Evolutionary conservation across 1,139 yeast species (phyloP), one percentile per base, ranked within the genome.

Genomic region (Hyphopichia khmerensis): DNA sequence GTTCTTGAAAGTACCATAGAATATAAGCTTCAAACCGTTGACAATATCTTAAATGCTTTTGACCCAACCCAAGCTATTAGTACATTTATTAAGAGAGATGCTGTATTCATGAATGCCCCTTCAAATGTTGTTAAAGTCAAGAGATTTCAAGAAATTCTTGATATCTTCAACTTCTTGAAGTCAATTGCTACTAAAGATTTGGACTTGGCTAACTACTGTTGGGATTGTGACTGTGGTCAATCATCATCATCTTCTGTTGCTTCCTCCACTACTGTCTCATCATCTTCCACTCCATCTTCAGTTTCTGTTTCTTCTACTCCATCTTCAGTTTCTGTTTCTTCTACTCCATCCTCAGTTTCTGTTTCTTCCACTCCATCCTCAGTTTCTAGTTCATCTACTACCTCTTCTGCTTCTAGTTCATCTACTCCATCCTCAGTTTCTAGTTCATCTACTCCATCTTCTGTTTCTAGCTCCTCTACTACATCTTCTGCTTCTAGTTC

Each of bases 161-260:
- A 44, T 13, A 43, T 51, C 41, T 48, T 57, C 39, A 27, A 26
- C 15, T 33, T 31, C 26, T 17, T 38, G 17, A 38, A 48, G 14
- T 41, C 45, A 8, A 48, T 56, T 43, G 55, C 51, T 21, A 50
- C 57, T 18, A 40, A 43, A 16, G 38, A 50, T 23, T 36, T 17
- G 13, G 35, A 38, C 2, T 40, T 57, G 34, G 50, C 50, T 23
- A 51, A 51, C 38, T 51, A 48, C 48, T 58, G 63, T 49, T 59
- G 62, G 62, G 51, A 50, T 38, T 57, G 62, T 49, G 53, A 52
- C 40, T 57, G 62, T 50, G 48, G 51, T n/a, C 42, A 32, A 18
- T 18, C 39, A 23, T 42, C 47, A 13, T 19, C 40, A 16, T 31
- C 44, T 23, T 27, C 42, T 21, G 21, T 47, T 29, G 15, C 37